phyloP scores from a whole-genome alignment of 164 flowering plant genomes.

The Saururus chinensis region DNA sequence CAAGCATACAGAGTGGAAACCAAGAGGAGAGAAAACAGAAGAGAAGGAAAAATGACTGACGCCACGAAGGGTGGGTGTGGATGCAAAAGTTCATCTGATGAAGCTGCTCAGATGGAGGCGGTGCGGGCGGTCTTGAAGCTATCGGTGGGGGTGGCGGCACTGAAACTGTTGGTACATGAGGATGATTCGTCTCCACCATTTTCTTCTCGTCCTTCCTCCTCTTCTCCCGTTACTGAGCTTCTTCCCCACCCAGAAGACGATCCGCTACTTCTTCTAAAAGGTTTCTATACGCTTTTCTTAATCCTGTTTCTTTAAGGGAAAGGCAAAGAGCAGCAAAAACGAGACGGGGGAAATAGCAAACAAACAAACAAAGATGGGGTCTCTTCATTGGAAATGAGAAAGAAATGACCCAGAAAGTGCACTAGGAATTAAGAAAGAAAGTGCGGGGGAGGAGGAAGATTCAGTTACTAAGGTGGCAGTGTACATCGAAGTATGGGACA shows the following conservation, averaged over 20 bases:
- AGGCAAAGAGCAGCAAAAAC: not conserved
- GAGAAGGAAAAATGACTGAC: conserved; percentile 33
- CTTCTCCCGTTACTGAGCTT: too few species aligned
- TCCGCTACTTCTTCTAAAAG: too few species aligned
- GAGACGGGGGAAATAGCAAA: not conserved
- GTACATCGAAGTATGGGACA: too few species aligned
- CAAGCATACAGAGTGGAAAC: too few species aligned
- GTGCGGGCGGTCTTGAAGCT: conserved; percentile 33
- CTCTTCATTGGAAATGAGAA: too few species aligned
- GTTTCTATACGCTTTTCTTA: too few species aligned
- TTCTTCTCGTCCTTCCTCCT: not conserved
- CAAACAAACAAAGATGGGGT: too few species aligned
- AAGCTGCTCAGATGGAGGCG: conserved; percentile 68
- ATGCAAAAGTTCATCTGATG: conserved; percentile 79
- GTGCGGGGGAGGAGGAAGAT: too few species aligned
- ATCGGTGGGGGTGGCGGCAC: conserved; percentile 26
- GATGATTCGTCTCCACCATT: conserved; percentile 49
- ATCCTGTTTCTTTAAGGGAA: not conserved
- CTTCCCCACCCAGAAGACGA: too few species aligned
- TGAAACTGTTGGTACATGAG: conserved; percentile 17
- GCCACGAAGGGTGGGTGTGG: conserved; percentile 86
- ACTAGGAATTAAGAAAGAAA: too few species aligned
- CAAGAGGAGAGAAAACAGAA: not conserved
- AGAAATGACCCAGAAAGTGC: too few species aligned
- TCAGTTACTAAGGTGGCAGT: too few species aligned